Base-by-base conservation (phyloP, 495 filamentous ascomycete genomes). In the Pseudevernia furfuracea region DNA sequence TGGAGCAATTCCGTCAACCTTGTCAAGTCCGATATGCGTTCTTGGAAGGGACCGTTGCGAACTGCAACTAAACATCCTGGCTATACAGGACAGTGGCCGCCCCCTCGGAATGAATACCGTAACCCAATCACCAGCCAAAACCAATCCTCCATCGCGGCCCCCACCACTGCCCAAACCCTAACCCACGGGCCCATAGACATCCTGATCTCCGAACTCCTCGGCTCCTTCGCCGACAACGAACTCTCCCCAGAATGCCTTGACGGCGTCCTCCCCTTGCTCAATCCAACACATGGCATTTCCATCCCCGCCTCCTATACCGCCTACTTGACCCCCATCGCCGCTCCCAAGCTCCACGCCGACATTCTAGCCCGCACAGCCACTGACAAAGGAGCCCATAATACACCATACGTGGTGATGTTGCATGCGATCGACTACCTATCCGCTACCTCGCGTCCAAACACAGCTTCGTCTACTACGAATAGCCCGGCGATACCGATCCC, bases 1-100 rank as follows among this genome's bases (percentile, higher is more conserved):
- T 99, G 94, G 94, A 78, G 74, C 59, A 82, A 84, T 28, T 80
- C 81, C 34, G 94, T 95, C 6, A 90, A 82, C 0, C 82, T 99
- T 11, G 88, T 97, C 46, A 93, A 96, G 72, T 96, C 92, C 4
- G 94, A 99, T 74, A 99, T 99, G 94, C 86, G 94, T 38, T 85
- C 86, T 44, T 99, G 94, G 95, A 90, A 89, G 69, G 95, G 95
- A 0, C 76, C 85, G 49, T 65, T 65, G 11, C 61, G 71, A 21
- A 69, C 75, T 37, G 68, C 23, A 19, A 49, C 62, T 2, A 53
- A 67, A 48, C 68, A 64, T 32, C 65, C 71, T 15, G 74, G 76
- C 48, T 28, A 73, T 72, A 32, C 72, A 74, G 67, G 71, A 71
- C 61, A 64, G 17, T 64, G 62, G 62, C 62, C 62, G 34, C 56